Evolutionary conservation across 2,329 filamentous ascomycete genomes (phyloP), one percentile per base, ranked within the genome.

Genomic region (Pleomassaria siparia): DNA sequence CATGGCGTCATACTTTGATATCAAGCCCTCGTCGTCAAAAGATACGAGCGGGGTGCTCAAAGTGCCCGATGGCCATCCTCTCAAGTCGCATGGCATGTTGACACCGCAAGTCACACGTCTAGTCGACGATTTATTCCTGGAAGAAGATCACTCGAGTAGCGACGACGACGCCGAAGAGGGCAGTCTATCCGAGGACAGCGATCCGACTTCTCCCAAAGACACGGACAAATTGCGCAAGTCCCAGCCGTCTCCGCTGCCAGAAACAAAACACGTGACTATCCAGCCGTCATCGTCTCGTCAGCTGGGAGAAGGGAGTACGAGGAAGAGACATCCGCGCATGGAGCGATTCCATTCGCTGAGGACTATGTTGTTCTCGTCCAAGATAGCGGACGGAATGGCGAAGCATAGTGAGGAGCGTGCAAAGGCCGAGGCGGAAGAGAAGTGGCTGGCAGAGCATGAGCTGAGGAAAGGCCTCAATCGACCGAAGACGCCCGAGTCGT

Each of bases 1-100:
- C n/a, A 56, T 67, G 64, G 57, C 64, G 60, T 69, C 66, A 64
- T 69, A 69, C 49, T 69, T 68, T 35, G 66, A 69, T 21, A 10
- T 40, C 13, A 50, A 54, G 16, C 56, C 61, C 49, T 46, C 57
- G 37, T 42, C 50, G 40, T 43, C 50, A 15, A 48, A 57, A 44
- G 40, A 50, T 29, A 48, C 28, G 42, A 46, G 51, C 43, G 44
- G 53, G 18, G 36, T 43, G 9, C 13, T 58, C 16, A 39, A 44
- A 2, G 16, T 41, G 26, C 50, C 55, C 12, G 37, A 43, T 43
- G 20, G 11, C 6, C 12, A 51, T 25, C 46, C 55, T n/a, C 44
- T 63, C 9, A 55, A 51, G 20, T 49, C 48, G 25, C 51, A 39
- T 39, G 56, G 55, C 40, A 40, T 69, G 11, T 50, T 69, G 41